Conservation (phyloP, 2,329 filamentous ascomycete species). For the Coniochaeta sp. region DNA sequence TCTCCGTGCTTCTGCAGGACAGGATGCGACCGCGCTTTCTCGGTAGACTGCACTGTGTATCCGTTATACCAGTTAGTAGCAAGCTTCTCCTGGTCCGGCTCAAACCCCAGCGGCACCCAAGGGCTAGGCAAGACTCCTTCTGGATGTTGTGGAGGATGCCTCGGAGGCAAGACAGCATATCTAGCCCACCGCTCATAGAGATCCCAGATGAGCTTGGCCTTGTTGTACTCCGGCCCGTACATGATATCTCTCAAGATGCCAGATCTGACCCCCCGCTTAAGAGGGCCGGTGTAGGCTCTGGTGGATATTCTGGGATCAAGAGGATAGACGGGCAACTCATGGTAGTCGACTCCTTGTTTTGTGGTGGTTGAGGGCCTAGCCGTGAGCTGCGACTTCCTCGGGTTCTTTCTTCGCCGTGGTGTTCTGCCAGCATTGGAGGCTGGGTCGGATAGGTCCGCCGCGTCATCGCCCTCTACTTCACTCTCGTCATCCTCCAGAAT, state of each 20-base stretch:
- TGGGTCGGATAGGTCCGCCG: neutral
- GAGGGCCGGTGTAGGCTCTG: slow-evolving; percentile 27
- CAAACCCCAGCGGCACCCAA: slow-evolving; percentile 30
- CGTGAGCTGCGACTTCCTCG: neutral
- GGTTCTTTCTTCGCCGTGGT: neutral
- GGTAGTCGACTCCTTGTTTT: slow-evolving; percentile 12
- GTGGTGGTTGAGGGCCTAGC: neutral
- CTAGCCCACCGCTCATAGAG: slow-evolving; percentile 33
- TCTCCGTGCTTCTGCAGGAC: slow-evolving; percentile 8
- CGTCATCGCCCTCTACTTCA: neutral
- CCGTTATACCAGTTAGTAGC: slow-evolving; percentile 20
- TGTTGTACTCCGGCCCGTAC: slow-evolving; percentile 31
- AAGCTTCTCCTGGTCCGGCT: slow-evolving; percentile 22
- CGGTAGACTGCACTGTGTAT: slow-evolving; percentile 6
- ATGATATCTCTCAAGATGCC: slow-evolving; percentile 28
- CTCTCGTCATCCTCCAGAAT: neutral
- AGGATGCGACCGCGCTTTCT: slow-evolving; percentile 13
- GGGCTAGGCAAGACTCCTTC: slow-evolving; percentile 25
- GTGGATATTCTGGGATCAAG: slow-evolving; percentile 20
- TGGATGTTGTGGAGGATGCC: slow-evolving; percentile 13
- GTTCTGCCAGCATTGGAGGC: neutral
- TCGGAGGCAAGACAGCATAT: slow-evolving; percentile 31
- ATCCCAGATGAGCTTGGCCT: slow-evolving; percentile 25
- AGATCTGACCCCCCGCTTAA: slow-evolving; percentile 25
- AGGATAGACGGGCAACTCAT: slow-evolving; percentile 24